Conservation (phyloP, 192 early-diverging fungal species). For the Kickxella alabastrina region DNA sequence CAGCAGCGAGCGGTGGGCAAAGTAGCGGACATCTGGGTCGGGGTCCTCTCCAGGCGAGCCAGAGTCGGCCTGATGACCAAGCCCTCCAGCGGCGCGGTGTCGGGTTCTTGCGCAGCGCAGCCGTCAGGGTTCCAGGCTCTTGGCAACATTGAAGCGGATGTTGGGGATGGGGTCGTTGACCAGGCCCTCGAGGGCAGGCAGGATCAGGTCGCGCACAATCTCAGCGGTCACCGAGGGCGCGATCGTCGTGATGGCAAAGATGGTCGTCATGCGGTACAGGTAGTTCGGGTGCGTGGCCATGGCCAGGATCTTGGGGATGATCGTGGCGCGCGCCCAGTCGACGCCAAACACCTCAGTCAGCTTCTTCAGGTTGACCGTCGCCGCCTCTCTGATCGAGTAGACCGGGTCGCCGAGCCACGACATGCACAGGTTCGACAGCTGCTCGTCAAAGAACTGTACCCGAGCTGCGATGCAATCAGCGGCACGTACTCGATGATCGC, state of each 20-base stretch:
- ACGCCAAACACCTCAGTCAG: slow-evolving; percentile 98
- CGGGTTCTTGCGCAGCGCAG: slow-evolving; percentile 65
- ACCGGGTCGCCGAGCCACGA: slow-evolving; percentile 97
- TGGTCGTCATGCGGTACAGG: slow-evolving; percentile 96
- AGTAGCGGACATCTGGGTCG: slow-evolving; percentile 94
- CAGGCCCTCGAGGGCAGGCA: slow-evolving; percentile 82
- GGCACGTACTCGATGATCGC: slow-evolving; percentile 99
- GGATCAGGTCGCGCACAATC: slow-evolving; percentile 81
- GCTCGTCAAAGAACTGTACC: slow-evolving; percentile 97
- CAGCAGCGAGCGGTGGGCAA: slow-evolving; percentile 70
- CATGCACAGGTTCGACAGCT: slow-evolving; percentile 92
- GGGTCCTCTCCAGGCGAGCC: slow-evolving; percentile 79
- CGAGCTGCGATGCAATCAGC: slow-evolving; percentile 92
- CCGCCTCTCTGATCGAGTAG: slow-evolving; percentile 96
- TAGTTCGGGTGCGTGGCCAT: slow-evolving; percentile 93
- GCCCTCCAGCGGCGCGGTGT: slow-evolving; percentile 58
- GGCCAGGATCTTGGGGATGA: slow-evolving; percentile 90
- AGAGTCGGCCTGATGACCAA: slow-evolving; percentile 79
- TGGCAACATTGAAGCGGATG: slow-evolving; percentile 99
- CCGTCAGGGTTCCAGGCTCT: slow-evolving; percentile 85
- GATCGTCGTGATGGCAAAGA: slow-evolving; percentile 93
- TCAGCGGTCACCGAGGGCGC: slow-evolving; percentile 81
- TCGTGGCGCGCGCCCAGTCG: slow-evolving; percentile 92
- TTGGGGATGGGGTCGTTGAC: slow-evolving; percentile 96
- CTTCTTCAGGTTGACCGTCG: slow-evolving; percentile 89